A percentile compares a stretch with the other conserved stretches of the same genome.
Conservation (phyloP, 768 basidiomycete species). For the Glaciozyma antarctica region DNA sequence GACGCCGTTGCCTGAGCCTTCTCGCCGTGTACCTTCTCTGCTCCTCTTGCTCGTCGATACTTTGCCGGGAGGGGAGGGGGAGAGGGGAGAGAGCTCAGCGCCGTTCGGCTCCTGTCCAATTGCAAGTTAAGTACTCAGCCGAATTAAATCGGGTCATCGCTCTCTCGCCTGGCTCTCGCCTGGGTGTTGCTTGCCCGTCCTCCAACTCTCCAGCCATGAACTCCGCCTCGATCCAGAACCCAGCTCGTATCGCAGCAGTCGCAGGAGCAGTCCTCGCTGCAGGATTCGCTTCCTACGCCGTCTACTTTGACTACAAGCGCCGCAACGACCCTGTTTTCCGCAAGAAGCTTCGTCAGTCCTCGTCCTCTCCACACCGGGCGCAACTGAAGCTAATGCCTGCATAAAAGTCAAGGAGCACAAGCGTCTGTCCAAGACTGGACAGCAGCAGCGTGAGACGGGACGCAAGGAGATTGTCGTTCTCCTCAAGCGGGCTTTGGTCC, state of each 20-base stretch:
- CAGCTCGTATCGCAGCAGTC: slow-evolving; percentile 28
- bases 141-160: too few species aligned
- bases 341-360: slow-evolving; percentile 66
- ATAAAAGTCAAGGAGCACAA: slow-evolving; percentile 80
- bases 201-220: neutral
- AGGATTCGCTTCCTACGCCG: slow-evolving; percentile 59
- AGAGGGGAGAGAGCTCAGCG: too few species aligned
- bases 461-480: slow-evolving; percentile 51
- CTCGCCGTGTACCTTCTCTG: too few species aligned
- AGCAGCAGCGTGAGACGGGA: slow-evolving; percentile 36
- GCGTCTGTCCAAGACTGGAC: slow-evolving; percentile 50
- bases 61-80: too few species aligned
- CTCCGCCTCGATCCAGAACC: slow-evolving; percentile 9
- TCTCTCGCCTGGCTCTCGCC: too few species aligned
- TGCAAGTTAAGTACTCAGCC: too few species aligned
- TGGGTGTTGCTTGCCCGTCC: neutral
- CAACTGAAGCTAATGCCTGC: neutral
- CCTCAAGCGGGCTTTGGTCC: slow-evolving; percentile 43
- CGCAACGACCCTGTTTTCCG: slow-evolving; percentile 80
- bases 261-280: slow-evolving; percentile 36
- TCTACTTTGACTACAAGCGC: slow-evolving; percentile 89
- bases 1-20: too few species aligned
- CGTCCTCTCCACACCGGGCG: neutral
- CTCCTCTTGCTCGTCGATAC: too few species aligned
- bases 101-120: too few species aligned